Evolutionary conservation across 805 yeast species (phyloP), one percentile per base, ranked within the genome.

Genomic region (Starmerella khaoyaiensis): DNA sequence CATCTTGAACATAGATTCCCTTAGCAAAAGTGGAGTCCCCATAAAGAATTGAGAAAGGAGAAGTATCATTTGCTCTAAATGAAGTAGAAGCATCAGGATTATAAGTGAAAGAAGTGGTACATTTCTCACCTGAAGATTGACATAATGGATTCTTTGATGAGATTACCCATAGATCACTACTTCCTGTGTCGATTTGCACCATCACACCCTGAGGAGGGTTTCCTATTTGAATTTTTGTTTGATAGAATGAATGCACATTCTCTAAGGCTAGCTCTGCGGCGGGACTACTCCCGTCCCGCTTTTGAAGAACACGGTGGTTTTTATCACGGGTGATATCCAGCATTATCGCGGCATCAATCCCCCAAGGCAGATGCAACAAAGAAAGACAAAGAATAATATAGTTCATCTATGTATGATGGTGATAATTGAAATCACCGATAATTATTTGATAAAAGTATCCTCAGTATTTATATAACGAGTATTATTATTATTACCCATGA

Each of bases 121-220:
- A 45, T 30, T 34, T 35, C 6, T 7, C 5, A 11, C 6, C 4
- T 15, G 11, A 10, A 4, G 24, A 19, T 11, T 16, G 14, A 47
- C 57, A 59, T 37, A 62, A 67, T 2, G 75, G 67, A 48, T 72
- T 73, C 22, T 57, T 49, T 2, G 64, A 46, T 24, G 64, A 60
- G 43, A 68, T 62, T 21, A 78, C 72, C 82, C 83, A 78, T 35
- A 77, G 53, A 52, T 79, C 90, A 1, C 79, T 67, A 1, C 84
- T 76, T 3, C 90, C 93, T 1, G 87, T 79, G 53, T 79, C 93
- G 15, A 79, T 55, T 32, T 74, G 58, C 3, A 77, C 73, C 2
- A 61, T 60, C 8, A 78, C 62, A 2, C 59, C 51, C 47, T 76
- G 78, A 1, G 59, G 52, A 2, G 75, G 68, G 0, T 79, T 70